A percentile compares a stretch with the other conserved stretches of the same genome.
Evolutionary conservation across 352 stramenopile genomes (phyloP).

Genomic region (Thalassiosira mediterranea): DNA sequence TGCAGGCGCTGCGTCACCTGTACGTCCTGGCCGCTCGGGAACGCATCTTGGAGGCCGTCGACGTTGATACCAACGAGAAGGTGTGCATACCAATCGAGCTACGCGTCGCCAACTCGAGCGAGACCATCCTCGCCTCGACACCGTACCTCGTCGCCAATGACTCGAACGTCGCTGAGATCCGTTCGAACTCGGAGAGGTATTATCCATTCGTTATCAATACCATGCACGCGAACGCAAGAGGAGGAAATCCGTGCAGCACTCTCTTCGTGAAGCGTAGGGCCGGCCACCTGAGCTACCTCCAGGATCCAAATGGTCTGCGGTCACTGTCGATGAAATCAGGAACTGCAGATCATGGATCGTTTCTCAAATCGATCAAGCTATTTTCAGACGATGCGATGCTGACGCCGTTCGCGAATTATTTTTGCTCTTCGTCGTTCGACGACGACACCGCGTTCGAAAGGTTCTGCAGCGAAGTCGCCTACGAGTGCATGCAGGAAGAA

Average conservation of each 20-base stretch:
- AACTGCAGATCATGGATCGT: conserved; percentile 36
- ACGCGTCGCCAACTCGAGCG: conserved; percentile 33
- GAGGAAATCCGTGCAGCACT: conserved; percentile 19
- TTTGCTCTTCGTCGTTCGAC: conserved; percentile 44
- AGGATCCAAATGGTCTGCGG: conserved; percentile 78
- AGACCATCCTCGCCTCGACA: conserved; percentile 34
- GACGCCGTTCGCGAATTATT: conserved; percentile 68
- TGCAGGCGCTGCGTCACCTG: conserved; percentile 90
- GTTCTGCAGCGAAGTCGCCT: conserved; percentile 63
- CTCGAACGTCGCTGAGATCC: conserved; percentile 36
- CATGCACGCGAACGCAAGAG: not conserved
- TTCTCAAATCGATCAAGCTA: conserved; percentile 65
- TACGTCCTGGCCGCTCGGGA: conserved; percentile 85
- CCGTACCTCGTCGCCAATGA: conserved; percentile 51
- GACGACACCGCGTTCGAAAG: conserved; percentile 38
- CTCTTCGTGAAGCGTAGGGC: conserved; percentile 84
- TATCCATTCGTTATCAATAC: conserved; percentile 70
- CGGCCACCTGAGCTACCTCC: conserved; percentile 65
- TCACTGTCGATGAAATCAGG: conserved; percentile 70
- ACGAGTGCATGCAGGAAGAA: conserved; percentile 66
- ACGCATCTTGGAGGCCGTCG: conserved; percentile 78
- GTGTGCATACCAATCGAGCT: conserved; percentile 84
- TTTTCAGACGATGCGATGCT: conserved; percentile 77
- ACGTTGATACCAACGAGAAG: conserved; percentile 82
- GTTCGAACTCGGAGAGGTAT: conserved; percentile 70